Base-by-base conservation (phyloP, 495 filamentous ascomycete genomes). In the Aspergillus carlsbadensis region DNA sequence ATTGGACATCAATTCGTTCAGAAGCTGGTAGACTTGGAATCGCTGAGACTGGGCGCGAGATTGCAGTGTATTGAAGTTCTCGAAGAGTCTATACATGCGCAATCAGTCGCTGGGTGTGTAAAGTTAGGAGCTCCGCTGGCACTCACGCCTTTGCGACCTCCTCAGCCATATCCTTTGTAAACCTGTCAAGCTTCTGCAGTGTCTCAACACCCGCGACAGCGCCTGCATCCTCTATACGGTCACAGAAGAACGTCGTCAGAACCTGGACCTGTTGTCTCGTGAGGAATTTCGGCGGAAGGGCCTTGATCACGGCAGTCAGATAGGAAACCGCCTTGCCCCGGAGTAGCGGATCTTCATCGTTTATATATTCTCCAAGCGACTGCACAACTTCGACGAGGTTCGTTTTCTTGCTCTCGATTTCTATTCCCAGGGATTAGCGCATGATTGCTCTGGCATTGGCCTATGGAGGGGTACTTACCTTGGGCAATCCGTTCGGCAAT, bases 351-450 rank as follows among this genome's bases (percentile, higher is more conserved):
- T 90, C 86, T 54, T 89, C 87, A 60, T 87, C 81, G 47, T 87
- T 88, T 56, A 90, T 78, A 50, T 88, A 88, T 69, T 87, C 84
- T 10, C 81, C 84, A 22, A 91, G 71, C 11, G 81, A 82, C 64
- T 88, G 82, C 14, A 91, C 83, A 33, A 88, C 69, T 36, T 85
- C 82, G 44, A 91, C 76, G 17, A 91, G 70, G 50, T 84, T 87
- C 21, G 79, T 74, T 48, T 87, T 76, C 58, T 82, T 84, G 52
- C 54, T 78, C 63, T 87, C 81, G 48, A 91, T 72, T 62, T 80
- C 84, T 89, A 44, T 40, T 36, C 47, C 51, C 59, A 10, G 68
- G 44, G 22, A 54, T 62, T 54, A 57, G 58, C 48, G 36, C 39
- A 41, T 18, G 10, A 6, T 51, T 2, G 14, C 14, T 26, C 22